These are phyloP conservation scores for Seiridium unicorne DNA, from an alignment of 2,329 filamentous ascomycete genomes.

Conservation along the genomic window DNA sequence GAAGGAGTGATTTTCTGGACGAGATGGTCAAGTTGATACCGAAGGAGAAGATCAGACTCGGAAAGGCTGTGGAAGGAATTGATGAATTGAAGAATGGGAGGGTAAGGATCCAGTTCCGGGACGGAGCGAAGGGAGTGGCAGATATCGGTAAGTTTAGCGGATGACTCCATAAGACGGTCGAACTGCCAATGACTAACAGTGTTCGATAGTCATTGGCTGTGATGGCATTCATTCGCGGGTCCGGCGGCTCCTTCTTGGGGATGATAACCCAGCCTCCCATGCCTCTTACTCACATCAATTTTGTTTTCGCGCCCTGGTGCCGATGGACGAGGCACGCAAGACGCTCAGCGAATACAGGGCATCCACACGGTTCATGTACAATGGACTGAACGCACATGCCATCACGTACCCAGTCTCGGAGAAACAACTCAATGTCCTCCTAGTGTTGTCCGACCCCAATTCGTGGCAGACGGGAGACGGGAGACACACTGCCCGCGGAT, in stretches of 20 bases:
- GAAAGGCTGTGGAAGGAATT: slow-evolving; percentile 30
- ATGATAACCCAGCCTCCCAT: slow-evolving; percentile 38
- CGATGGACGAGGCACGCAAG: slow-evolving; percentile 51
- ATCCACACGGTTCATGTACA: slow-evolving; percentile 51
- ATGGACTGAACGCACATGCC: slow-evolving; percentile 55
- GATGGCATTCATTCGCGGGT: slow-evolving; percentile 63
- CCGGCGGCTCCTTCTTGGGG: slow-evolving; percentile 50
- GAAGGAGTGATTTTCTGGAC: slow-evolving; percentile 37
- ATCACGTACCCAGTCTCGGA: slow-evolving; percentile 61
- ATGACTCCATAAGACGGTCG: no score
- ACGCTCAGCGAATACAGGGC: slow-evolving; percentile 49
- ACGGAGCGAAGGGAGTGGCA: slow-evolving; percentile 26
- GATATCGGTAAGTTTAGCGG: slow-evolving; percentile 27
- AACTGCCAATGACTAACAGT: neutral
- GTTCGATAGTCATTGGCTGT: slow-evolving; percentile 50
- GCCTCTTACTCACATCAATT: slow-evolving; percentile 56
- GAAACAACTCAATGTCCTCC: slow-evolving; percentile 58
- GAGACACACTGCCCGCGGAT: slow-evolving; percentile 32
- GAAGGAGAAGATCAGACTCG: slow-evolving; percentile 25
- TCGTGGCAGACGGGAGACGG: slow-evolving; percentile 31
- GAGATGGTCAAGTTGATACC: slow-evolving; percentile 33
- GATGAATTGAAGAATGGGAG: slow-evolving; percentile 21
- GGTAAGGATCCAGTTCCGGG: slow-evolving; percentile 27
- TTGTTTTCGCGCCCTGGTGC: slow-evolving; percentile 61
- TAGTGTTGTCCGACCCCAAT: slow-evolving; percentile 37